phyloP scores from a whole-genome alignment of 768 basidiomycete genomes.

The Gyrodon lividus region DNA sequence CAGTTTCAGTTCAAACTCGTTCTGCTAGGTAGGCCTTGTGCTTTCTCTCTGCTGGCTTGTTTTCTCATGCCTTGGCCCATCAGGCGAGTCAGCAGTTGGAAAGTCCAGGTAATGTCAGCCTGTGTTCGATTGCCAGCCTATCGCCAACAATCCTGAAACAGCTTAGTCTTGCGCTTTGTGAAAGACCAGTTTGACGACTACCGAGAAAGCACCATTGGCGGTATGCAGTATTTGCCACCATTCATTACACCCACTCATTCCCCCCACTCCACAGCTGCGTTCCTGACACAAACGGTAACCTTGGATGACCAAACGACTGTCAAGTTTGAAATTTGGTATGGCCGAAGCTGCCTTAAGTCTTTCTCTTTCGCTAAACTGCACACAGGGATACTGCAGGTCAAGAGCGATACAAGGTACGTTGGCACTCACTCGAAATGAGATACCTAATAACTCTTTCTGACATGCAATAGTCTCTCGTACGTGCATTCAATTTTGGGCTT shows the following conservation, averaged over 20 bases:
- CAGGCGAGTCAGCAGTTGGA: slow-evolving; percentile 97
- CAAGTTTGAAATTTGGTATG: slow-evolving; percentile 97
- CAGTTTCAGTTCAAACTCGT: slow-evolving; percentile 97
- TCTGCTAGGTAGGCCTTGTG: slow-evolving; percentile 65
- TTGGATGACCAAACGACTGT: slow-evolving; percentile 87
- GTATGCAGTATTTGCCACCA: slow-evolving; percentile 36
- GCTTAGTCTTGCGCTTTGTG: slow-evolving; percentile 93
- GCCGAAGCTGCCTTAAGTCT: not conserved
- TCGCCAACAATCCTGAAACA: slow-evolving; percentile 35
- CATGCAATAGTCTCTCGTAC: slow-evolving; percentile 43
- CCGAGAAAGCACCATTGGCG: slow-evolving; percentile 92
- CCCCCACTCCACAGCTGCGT: slow-evolving; percentile 64
- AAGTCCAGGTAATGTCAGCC: slow-evolving; percentile 75
- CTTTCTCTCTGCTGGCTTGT: not conserved
- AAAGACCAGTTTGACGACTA: slow-evolving; percentile 97
- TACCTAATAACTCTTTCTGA: not conserved
- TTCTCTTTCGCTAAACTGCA: slow-evolving; percentile 1
- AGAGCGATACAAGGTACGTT: slow-evolving; percentile 84
- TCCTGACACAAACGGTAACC: slow-evolving; percentile 95
- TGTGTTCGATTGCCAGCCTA: slow-evolving; percentile 18
- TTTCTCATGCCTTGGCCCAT: slow-evolving; percentile 11
- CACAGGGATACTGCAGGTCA: slow-evolving; percentile 93
- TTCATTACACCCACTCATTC: slow-evolving; percentile 15
- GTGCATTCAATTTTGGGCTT: slow-evolving; percentile 19
- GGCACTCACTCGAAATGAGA: not conserved